Evolutionary conservation across 2,329 filamentous ascomycete species (phyloP).

Genomic region (Penicillium sp.): DNA sequence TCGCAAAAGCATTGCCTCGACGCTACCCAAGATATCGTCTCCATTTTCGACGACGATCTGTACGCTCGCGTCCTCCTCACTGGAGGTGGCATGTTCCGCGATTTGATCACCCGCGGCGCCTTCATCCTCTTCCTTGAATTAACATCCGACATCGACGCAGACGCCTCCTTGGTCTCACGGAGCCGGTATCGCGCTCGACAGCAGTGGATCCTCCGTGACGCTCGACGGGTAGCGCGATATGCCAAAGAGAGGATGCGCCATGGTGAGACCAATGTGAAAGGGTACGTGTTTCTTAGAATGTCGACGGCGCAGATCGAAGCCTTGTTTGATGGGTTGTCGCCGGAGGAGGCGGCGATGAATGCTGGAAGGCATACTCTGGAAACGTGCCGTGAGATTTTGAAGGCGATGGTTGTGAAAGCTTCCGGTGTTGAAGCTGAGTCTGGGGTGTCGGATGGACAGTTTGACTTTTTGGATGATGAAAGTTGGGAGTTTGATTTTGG

Average conservation of each 20-base stretch:
- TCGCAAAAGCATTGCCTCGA: conserved; percentile 38
- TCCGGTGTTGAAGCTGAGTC: not conserved
- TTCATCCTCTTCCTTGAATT: conserved; percentile 32
- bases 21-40: conserved; percentile 33
- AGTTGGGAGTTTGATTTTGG: not conserved
- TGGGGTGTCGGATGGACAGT: conserved; percentile 2
- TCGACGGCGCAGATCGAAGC: conserved; percentile 33
- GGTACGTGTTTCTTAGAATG: conserved; percentile 38
- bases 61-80: conserved; percentile 34
- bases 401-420: not conserved
- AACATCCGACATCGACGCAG: conserved; percentile 13
- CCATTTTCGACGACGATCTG: conserved; percentile 32
- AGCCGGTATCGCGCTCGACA: conserved; percentile 19
- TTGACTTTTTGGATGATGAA: conserved; percentile 1
- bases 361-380: conserved; percentile 10
- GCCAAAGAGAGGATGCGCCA: conserved; percentile 34
- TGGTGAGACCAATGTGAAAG: conserved; percentile 44
- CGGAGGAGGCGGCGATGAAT: conserved; percentile 12
- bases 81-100: conserved; percentile 40
- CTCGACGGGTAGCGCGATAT: conserved; percentile 30
- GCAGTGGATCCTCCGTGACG: conserved; percentile 26
- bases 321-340: conserved; percentile 15
- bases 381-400: not conserved
- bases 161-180: conserved; percentile 20
- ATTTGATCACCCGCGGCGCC: conserved; percentile 34